Conservation (phyloP, 1,284 basidiomycete species). For the Sphaerobolus stellatus region DNA sequence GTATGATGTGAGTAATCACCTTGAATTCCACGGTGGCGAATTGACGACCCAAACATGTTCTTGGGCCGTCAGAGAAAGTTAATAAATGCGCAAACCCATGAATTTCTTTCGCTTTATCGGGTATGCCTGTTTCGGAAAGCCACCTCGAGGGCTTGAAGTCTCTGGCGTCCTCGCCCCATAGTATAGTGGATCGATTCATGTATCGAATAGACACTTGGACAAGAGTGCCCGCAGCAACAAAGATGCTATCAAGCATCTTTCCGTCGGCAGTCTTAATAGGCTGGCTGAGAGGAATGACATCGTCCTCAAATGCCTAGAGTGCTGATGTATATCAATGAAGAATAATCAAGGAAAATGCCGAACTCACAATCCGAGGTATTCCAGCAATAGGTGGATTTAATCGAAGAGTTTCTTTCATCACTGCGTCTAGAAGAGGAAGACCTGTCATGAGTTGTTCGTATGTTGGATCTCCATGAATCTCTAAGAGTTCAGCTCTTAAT, state of each 20-base stretch:
- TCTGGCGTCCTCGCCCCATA: slow-evolving; percentile 3
- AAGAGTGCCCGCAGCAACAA: background rate
- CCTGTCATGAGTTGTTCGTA: slow-evolving; percentile 1
- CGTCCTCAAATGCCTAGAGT: slow-evolving; percentile 30
- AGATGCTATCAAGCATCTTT: background rate
- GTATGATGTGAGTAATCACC: slow-evolving; percentile 30
- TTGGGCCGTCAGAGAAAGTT: slow-evolving; percentile 21
- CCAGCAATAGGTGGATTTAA: slow-evolving; percentile 36
- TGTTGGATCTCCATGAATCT: background rate
- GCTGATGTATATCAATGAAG: slow-evolving; percentile 46
- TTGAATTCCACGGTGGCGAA: slow-evolving; percentile 49
- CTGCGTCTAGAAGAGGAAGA: slow-evolving; percentile 12
- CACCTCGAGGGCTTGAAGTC: background rate
- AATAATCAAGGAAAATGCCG: slow-evolving; percentile 45
- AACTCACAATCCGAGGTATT: slow-evolving; percentile 41
- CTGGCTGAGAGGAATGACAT: slow-evolving; percentile 4
- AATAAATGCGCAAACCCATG: slow-evolving; percentile 1
- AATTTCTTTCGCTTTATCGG: slow-evolving; percentile 1
- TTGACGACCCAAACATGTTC: slow-evolving; percentile 41
- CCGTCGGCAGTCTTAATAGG: background rate
- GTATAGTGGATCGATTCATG: background rate
- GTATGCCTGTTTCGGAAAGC: background rate
- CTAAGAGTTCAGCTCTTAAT: background rate
- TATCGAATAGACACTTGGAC: background rate
- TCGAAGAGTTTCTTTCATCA: slow-evolving; percentile 36